Base-by-base conservation (phyloP, 2,329 filamentous ascomycete species). In the Paecilomyces sp. region DNA sequence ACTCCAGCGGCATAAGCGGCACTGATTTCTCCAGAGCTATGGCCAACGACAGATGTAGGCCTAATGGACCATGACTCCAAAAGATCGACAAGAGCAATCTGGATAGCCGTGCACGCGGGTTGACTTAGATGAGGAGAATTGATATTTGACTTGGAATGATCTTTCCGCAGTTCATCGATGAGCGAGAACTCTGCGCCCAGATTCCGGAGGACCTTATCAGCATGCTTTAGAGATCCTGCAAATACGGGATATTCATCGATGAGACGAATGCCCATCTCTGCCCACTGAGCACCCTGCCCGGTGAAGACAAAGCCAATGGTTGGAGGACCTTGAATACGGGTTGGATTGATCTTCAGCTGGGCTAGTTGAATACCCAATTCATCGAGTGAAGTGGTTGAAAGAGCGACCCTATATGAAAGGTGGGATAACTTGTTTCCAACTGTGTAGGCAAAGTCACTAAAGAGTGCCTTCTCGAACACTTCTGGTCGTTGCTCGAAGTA, bases 401-500 rank as follows among this genome's bases (percentile, higher is more conserved):
- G 18, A 6, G 41, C 41, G n/a, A 47, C 9, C 41, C 18, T 18
- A 5, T 18, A 47, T n/a, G 41, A 18, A 18, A 47, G 41, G 15
- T 18, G n/a, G n/a, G 41, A 47, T 7, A 7, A 8, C n/a, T 9
- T n/a, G n/a, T 47, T 18, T 5, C 41, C 41, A 15, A 47, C 15
- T 7, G 41, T 47, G 18, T 47, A 47, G 5, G 41, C 41, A 8
- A 47, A 22, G 3, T 47, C n/a, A 18, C 41, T 8, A 18, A 18
- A 18, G 41, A 47, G 41, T 7, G 18, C n/a, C 15, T 47, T 47
- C 9, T 47, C 41, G 18, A 47, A 47, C 6, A 18, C 18, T 47
- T 47, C 75, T 75, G 60, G 76, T 71, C 53, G 74, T 70, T 22
- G 75, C 74, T 30, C 76, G 66, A 62, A 56, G 28, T 63, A 56